A percentile compares a stretch with the other conserved stretches of the same genome.
These are phyloP conservation scores for Magnusiomyces suaveolens DNA, from an alignment of 1,139 yeast genomes.

Conservation along the genomic window DNA sequence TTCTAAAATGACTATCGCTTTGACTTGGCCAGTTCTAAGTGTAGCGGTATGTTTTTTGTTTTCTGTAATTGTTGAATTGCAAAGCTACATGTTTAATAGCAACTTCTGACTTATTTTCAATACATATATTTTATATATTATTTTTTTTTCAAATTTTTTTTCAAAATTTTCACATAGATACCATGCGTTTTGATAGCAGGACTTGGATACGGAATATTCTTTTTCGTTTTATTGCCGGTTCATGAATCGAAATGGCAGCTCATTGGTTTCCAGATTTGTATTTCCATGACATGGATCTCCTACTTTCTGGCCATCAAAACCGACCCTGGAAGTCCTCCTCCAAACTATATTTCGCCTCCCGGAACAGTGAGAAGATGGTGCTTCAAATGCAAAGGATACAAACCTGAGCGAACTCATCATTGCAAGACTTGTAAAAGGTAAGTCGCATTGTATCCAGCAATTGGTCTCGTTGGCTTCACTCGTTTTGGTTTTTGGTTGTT, in stretches of 20 bases:
- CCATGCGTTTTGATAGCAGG: slow-evolving; percentile 54
- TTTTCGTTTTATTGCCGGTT: slow-evolving; percentile 41
- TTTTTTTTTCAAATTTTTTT: no score
- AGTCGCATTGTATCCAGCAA: not conserved
- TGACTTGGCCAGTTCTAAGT: slow-evolving; percentile 24
- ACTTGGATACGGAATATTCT: slow-evolving; percentile 59
- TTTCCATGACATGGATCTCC: slow-evolving; percentile 60
- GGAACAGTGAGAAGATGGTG: slow-evolving; percentile 54
- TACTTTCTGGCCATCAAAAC: slow-evolving; percentile 50
- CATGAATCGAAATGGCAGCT: slow-evolving; percentile 38
- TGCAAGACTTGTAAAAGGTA: slow-evolving; percentile 41
- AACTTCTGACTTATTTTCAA: no score
- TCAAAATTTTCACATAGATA: slow-evolving; percentile 33
- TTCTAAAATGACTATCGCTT: slow-evolving; percentile 21
- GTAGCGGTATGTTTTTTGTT: not conserved
- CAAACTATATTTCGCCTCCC: slow-evolving; percentile 32
- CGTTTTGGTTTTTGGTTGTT: not conserved
- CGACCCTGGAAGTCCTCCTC: slow-evolving; percentile 53
- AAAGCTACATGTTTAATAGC: no score
- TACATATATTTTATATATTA: no score
- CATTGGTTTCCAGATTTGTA: slow-evolving; percentile 40
- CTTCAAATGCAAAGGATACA: slow-evolving; percentile 50
- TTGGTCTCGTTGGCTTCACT: not conserved
- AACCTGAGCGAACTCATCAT: slow-evolving; percentile 76
- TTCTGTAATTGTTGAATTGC: no score